A percentile compares a stretch with the other conserved stretches of the same genome.
Conservation (phyloP, 768 basidiomycete genomes). For the Tylopilus plumbeoviolaceoides region DNA sequence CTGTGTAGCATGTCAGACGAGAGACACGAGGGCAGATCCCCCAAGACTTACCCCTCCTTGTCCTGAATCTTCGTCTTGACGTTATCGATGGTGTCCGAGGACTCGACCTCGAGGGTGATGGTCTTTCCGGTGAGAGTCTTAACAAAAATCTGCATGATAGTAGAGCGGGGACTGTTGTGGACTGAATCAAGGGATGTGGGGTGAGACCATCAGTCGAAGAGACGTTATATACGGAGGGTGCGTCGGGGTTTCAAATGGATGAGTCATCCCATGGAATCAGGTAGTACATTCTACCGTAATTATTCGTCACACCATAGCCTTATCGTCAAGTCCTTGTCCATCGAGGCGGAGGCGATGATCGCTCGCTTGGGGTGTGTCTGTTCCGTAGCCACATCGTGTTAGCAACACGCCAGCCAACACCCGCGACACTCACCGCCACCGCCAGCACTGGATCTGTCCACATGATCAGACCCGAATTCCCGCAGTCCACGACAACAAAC, state of each 20-base stretch:
- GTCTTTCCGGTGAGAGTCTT: conserved; percentile 90
- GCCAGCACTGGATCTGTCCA: conserved; percentile 62
- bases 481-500: not conserved
- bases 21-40: fast-evolving
- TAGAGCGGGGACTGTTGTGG: not conserved
- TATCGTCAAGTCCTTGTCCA: conserved; percentile 86
- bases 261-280: conserved; percentile 5
- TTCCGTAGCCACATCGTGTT: conserved; percentile 7
- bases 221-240: conserved; percentile 12
- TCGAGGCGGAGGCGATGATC: conserved; percentile 83
- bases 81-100: conserved; percentile 26
- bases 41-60: conserved; percentile 48
- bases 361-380: conserved; percentile 73
- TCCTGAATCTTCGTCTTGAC: conserved; percentile 55
- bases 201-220: not conserved
- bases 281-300: conserved; percentile 6
- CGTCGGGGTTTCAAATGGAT: conserved; percentile 16
- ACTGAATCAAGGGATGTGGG: not conserved
- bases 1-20: conserved; percentile 22
- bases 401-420: not conserved
- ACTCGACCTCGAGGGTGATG: conserved; percentile 39
- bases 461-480: not conserved
- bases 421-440: conserved; percentile 54
- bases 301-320: conserved; percentile 67
- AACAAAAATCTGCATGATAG: conserved; percentile 63